Base-by-base conservation (phyloP, 2,329 filamentous ascomycete genomes). In the Penicillium crustosum region DNA sequence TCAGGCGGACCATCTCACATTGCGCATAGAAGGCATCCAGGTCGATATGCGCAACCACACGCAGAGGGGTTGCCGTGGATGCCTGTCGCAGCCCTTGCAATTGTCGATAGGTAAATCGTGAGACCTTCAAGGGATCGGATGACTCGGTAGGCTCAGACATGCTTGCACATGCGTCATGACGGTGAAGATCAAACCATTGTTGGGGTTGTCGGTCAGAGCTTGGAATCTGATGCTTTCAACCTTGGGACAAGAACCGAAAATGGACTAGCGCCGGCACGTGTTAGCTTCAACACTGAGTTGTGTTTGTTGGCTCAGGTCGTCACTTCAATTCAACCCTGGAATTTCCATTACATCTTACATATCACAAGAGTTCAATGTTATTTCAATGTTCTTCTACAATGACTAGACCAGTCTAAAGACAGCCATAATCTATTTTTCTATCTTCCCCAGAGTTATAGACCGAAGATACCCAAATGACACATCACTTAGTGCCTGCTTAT, bases 21-120 rank as follows among this genome's bases (percentile, higher is more conserved):
- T 99, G 94, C 4, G 90, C 89, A 74, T 99, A 99, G 77, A 99
- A 99, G 39, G 93, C 93, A 83, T 99, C 94, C 59, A 99, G 86
- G 70, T 99, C 94, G 62, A 97, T 86, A 73, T 97, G 93, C 7
- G 91, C 91, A 66, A 97, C 86, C 29, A 95, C 89, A 45, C 94
- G 87, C 36, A 99, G 81, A 1, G 93, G 93, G 50, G 86, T 91
- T 9, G 86, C 85, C 0, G 87, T 81, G 35, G 85, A 86, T 64
- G 84, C 91, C 10, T 86, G 82, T 7, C 87, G 85, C 57, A 97
- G 84, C 63, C 93, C 88, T 35, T 85, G 82, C 17, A 97, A 82
- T 53, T 97, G 88, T 60, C 89, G 90, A 73, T 90, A 91, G 3
- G 91, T 97, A 77, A 94, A 97, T 57, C 82, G 84, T 17, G 93